Percentiles rank a stretch among this genome's conserved stretches.
Evolutionary conservation across 2,329 filamentous ascomycete genomes (phyloP).

Genomic region (Aspergillus transmontanensis): DNA sequence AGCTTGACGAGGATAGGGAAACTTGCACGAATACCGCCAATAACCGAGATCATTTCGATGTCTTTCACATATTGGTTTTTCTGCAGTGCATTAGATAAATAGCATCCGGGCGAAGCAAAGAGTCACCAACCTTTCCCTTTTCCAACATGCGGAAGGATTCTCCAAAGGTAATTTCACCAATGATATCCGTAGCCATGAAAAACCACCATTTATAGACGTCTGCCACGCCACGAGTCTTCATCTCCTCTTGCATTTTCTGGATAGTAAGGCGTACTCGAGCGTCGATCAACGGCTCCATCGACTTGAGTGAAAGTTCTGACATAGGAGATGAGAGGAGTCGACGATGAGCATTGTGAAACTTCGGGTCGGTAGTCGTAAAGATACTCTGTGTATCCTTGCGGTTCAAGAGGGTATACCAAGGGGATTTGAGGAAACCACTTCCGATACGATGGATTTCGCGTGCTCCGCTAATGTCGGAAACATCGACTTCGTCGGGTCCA

Average conservation of each 20-base stretch:
- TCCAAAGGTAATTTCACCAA: constrained; percentile 58
- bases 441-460: constrained; percentile 39
- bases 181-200: constrained; percentile 58
- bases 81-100: constrained; percentile 22
- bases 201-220: constrained; percentile 59
- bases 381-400: constrained; percentile 30
- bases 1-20: constrained; percentile 26
- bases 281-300: constrained; percentile 34
- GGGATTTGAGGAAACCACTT: constrained; percentile 35
- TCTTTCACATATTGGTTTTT: constrained; percentile 48
- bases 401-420: constrained; percentile 33
- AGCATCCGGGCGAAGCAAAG: neutral
- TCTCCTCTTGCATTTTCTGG: constrained; percentile 49
- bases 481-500: constrained; percentile 29
- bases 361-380: constrained; percentile 46
- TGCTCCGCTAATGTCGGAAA: constrained; percentile 40
- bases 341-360: constrained; percentile 35
- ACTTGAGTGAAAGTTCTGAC: constrained; percentile 44
- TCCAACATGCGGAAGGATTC: constrained; percentile 58
- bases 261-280: constrained; percentile 47
- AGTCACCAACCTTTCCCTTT: constrained; percentile 44
- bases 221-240: constrained; percentile 35
- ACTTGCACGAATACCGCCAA: constrained; percentile 26
- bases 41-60: constrained; percentile 29
- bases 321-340: constrained; percentile 43